Percentiles rank a stretch among this genome's conserved stretches.
Conservation (phyloP, 192 early-diverging fungal genomes). For the Linnemannia schmuckeri region DNA sequence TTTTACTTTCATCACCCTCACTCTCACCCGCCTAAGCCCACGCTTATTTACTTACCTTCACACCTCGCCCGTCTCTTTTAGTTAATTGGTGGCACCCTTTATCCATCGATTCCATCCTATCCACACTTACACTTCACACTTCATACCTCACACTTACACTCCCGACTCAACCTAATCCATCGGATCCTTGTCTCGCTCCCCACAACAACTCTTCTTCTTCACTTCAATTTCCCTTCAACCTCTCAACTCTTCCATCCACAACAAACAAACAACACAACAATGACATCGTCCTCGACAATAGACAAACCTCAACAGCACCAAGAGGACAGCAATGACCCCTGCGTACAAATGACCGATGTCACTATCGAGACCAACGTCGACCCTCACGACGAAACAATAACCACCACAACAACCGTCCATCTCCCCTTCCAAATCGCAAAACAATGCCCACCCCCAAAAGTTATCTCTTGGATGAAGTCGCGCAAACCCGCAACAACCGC, state of each 20-base stretch:
- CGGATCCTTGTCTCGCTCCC: background rate
- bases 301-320: background rate
- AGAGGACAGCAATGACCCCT: background rate
- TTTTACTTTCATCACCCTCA: background rate
- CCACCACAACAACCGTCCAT: conserved; percentile 48
- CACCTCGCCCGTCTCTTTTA: too few species aligned
- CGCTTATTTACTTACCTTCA: too few species aligned
- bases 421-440: conserved; percentile 35
- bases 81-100: too few species aligned
- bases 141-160: too few species aligned
- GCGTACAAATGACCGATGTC: conserved; percentile 10
- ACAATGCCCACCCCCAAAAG: conserved; percentile 36
- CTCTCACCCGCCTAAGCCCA: background rate
- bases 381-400: conserved; percentile 42
- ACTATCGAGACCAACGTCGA: conserved; percentile 47
- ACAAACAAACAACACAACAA: conserved; percentile 12
- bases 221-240: background rate
- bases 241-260: background rate
- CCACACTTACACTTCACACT: too few species aligned
- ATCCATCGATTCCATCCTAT: too few species aligned
- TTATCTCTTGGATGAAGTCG: conserved; percentile 54
- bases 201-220: background rate
- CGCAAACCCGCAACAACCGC: conserved; percentile 8
- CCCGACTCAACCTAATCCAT: background rate
- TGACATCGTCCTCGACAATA: background rate